Evolutionary conservation across 2,329 filamentous ascomycete species (phyloP).

Genomic region (Metarhizium sp.): DNA sequence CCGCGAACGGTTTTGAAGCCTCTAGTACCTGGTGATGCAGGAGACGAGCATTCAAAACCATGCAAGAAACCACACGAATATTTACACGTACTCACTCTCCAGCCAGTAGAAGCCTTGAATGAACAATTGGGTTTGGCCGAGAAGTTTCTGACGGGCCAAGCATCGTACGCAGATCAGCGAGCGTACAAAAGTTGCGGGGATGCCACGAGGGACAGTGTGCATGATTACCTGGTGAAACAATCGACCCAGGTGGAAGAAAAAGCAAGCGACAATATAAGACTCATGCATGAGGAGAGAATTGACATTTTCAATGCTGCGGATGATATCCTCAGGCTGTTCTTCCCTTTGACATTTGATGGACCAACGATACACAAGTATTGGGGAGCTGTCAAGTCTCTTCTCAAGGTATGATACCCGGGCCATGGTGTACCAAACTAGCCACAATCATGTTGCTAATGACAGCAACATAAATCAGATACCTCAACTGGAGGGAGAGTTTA

Average conservation of each 20-base stretch:
- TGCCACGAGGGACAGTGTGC: constrained; percentile 14
- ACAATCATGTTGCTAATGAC: neutral
- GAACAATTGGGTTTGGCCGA: constrained; percentile 17
- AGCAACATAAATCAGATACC: constrained; percentile 4
- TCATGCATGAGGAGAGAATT: constrained; percentile 22
- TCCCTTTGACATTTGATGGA: constrained; percentile 25
- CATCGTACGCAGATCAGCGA: constrained; percentile 17
- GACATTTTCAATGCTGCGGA: constrained; percentile 33
- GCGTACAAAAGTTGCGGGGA: constrained; percentile 17
- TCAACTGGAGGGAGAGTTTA: constrained; percentile 3
- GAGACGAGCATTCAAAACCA: neutral
- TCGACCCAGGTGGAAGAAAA: constrained; percentile 13
- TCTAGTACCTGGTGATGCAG: neutral
- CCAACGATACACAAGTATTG: constrained; percentile 33
- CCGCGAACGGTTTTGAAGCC: constrained; percentile 1
- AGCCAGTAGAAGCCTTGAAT: constrained; percentile 10
- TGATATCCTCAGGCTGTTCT: constrained; percentile 30
- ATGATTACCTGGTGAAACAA: constrained; percentile 14
- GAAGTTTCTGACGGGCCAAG: constrained; percentile 16
- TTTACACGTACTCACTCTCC: constrained; percentile 15
- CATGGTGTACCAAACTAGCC: neutral
- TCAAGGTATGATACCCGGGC: constrained; percentile 16
- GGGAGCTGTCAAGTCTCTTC: constrained; percentile 27
- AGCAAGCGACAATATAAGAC: constrained; percentile 13
- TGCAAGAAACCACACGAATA: constrained; percentile 1